These are phyloP conservation scores for Diaporthe australafricana DNA, from an alignment of 2,329 filamentous ascomycete species.

Conservation along the genomic window DNA sequence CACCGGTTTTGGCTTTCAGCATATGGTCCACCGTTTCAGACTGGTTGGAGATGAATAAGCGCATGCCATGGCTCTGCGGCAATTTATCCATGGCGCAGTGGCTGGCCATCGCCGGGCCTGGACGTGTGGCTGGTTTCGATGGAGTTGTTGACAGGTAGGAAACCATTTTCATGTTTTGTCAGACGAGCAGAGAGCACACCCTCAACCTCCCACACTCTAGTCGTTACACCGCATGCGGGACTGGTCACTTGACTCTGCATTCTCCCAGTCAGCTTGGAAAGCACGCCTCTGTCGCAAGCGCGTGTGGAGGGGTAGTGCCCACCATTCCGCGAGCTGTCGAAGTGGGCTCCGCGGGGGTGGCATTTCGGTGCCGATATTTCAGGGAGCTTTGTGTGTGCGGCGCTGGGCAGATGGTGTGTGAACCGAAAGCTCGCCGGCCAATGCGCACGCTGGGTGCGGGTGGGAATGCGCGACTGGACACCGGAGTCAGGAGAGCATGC, in stretches of 20 bases:
- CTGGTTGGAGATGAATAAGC: slow-evolving; percentile 77
- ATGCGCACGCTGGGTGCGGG: slow-evolving; percentile 36
- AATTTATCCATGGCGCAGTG: slow-evolving; percentile 81
- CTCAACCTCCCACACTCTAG: slow-evolving; percentile 30
- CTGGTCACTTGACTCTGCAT: slow-evolving; percentile 58
- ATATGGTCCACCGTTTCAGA: slow-evolving; percentile 80
- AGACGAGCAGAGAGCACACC: slow-evolving; percentile 21
- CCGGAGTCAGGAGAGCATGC: slow-evolving; percentile 42
- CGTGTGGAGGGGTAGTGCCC: slow-evolving; percentile 42
- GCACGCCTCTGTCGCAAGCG: slow-evolving; percentile 47
- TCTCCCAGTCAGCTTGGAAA: slow-evolving; percentile 52
- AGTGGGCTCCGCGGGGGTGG: slow-evolving; percentile 17
- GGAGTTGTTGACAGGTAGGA: slow-evolving; percentile 91
- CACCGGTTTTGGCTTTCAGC: slow-evolving; percentile 80
- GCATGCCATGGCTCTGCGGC: slow-evolving; percentile 93
- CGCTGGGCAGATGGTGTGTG: slow-evolving; percentile 25
- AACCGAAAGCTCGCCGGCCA: slow-evolving; percentile 13
- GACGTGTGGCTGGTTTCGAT: slow-evolving; percentile 78
- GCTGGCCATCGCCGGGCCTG: slow-evolving; percentile 78
- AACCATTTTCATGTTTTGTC: slow-evolving; percentile 38
- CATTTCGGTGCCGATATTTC: background rate
- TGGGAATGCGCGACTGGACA: slow-evolving; percentile 35
- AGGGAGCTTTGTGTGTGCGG: slow-evolving; percentile 3
- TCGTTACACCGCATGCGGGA: slow-evolving; percentile 57
- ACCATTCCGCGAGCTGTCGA: slow-evolving; percentile 11